Evolutionary conservation across 129 eudicot genomes (phyloP), one percentile per base, ranked within the genome.

Genomic region (Lactuca sativa): DNA sequence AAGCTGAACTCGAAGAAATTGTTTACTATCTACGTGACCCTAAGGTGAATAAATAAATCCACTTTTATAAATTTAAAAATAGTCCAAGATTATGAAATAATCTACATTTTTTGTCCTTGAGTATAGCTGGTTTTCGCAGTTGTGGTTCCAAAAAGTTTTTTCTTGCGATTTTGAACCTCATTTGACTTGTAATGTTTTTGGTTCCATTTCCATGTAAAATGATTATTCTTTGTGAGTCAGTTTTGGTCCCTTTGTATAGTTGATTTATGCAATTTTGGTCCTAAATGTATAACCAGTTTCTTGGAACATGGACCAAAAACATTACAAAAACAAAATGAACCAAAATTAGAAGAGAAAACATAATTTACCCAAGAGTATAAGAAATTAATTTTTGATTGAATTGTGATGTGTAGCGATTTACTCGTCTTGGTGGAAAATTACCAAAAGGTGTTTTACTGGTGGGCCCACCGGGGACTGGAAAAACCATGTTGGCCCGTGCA

Each of bases 11-110:
- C 51, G 97, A 90, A 79, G 99, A 95, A 75, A 95, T 95, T 47
- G 99, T 95, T 70, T 95, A 85, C 81, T 95, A 95, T 81, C 97
- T 95, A 62, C 97, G 96, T 48, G 97, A 95, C 78, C 99, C 97
- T 59, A 95, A 95, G 96, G 99, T 88, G 81, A 66, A 47, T 47
- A 47, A 47, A 47, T 47, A 47, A 47, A 47, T 47, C n/a, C 15
- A 47, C 52, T 47, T 47, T 11, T 36, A 36, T 10, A 12, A 47
- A 9, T 43, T 43, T 2, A 43, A 43, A 43, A 8, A 12, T 63
- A 4, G 56, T 15, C 8, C 56, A 51, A n/a, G 58, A 14, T 15
- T 53, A 53, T 53, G 0, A 53, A 53, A 31, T 3, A 2, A 12
- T 47, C 5, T 47, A 12, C n/a, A 10, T 47, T 44, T 44, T 44